phyloP scores from a whole-genome alignment of 306 rosid genomes.

The Alnus rubra region DNA sequence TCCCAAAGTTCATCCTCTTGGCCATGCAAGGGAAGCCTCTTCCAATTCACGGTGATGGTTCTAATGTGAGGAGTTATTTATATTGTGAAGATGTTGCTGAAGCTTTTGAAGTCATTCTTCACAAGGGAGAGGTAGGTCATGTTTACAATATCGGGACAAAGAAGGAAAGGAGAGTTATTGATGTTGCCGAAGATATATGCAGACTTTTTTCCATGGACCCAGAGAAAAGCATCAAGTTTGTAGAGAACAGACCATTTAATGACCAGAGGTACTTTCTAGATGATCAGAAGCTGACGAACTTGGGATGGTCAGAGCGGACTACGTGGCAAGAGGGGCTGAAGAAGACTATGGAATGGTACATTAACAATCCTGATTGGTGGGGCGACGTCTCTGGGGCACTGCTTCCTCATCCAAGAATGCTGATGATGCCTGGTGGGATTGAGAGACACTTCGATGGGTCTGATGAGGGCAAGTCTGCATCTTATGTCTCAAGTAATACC shows the following conservation, averaged over 20 bases:
- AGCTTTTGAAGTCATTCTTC: constrained; percentile 90
- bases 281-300: constrained; percentile 69
- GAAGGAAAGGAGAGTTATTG: constrained; percentile 87
- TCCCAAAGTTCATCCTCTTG: constrained; percentile 86
- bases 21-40: constrained; percentile 88
- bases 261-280: constrained; percentile 88
- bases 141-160: constrained; percentile 87
- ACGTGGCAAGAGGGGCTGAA: constrained; percentile 85
- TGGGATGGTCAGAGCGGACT: constrained; percentile 92
- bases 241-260: constrained; percentile 89
- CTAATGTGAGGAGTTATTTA: constrained; percentile 86
- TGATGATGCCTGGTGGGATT: constrained; percentile 92
- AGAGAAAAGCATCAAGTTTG: constrained; percentile 69
- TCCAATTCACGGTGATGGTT: constrained; percentile 94
- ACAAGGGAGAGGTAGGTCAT: constrained; percentile 94
- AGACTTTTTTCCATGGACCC: constrained; percentile 63
- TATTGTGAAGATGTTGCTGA: constrained; percentile 95
- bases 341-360: constrained; percentile 89
- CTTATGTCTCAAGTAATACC: constrained; percentile 55
- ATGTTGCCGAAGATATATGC: constrained; percentile 84
- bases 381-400: constrained; percentile 93
- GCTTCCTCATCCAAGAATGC: constrained; percentile 91
- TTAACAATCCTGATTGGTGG: constrained; percentile 86
- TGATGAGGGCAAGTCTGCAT: constrained; percentile 55
- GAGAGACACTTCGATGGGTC: constrained; percentile 67